Evolutionary conservation across 768 basidiomycete genomes (phyloP), one percentile per base, ranked within the genome.

Genomic region (Leccinum longicurvipes): DNA sequence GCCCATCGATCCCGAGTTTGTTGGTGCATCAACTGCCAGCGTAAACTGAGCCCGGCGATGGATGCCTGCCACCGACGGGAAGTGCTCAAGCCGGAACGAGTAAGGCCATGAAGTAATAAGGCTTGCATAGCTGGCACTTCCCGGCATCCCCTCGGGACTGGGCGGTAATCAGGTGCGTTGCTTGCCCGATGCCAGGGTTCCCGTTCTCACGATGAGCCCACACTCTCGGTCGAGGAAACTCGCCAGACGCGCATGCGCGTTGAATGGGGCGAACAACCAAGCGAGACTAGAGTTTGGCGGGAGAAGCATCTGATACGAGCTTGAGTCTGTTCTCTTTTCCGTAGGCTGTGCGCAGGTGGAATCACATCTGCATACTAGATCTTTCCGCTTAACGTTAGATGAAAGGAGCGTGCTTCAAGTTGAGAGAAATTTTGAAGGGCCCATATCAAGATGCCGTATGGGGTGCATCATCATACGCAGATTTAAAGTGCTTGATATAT

Each of bases 311-410:
- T 58, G 55, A 55, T 54, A 53, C 39, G 39, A 21, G 39, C 39
- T 41, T 21, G 39, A 53, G 54, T 51, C 47, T 56, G 9, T 53
- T 51, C 50, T 50, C 34, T 61, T 53, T 61, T 58, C 53, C 56
- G 55, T 61, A 29, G 62, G 60, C 70, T 67, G 62, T 63, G 66
- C 59, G 55, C 50, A 19, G 45, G 55, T 65, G 65, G 60, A 67
- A 56, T 65, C 62, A 62, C 65, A 71, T 70, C 68, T 66, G 52
- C 70, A 64, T 69, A 60, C 49, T 53, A 25, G 65, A 65, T 69
- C 67, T 72, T 65, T 73, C 71, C 71, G 61, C 67, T 70, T 71
- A 63, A 41, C 71, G 69, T 71, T 67, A 69, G 58, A 71, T 72
- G 67, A 71, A 71, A 65, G 60, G 59, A 60, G 67, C 67, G 65